Evolutionary conservation across 306 rosid genomes (phyloP).

Genomic region (Dryas octopetala): DNA sequence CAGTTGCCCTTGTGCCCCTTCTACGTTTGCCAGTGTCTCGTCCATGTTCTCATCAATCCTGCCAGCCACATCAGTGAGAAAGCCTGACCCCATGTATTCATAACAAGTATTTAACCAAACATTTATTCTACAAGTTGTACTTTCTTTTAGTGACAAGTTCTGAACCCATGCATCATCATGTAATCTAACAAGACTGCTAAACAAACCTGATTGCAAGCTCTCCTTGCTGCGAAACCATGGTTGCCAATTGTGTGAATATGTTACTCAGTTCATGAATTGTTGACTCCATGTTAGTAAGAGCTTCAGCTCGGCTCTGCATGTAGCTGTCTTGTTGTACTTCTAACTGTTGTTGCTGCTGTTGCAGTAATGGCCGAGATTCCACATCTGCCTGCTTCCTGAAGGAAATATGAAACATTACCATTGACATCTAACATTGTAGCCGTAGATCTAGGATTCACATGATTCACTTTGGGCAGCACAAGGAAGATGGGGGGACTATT

Average conservation of each 20-base stretch:
- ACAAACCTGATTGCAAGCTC: conserved; percentile 88
- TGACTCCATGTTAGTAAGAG: conserved; percentile 93
- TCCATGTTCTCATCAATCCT: conserved; percentile 98
- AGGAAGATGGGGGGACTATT: not conserved
- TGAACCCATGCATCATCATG: not conserved
- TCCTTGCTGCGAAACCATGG: conserved; percentile 96
- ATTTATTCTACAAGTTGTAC: not conserved
- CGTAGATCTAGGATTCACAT: not conserved
- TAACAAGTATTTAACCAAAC: not conserved
- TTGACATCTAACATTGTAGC: conserved; percentile 23
- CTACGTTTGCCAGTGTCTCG: conserved; percentile 79
- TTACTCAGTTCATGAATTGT: conserved; percentile 88
- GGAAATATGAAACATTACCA: not conserved
- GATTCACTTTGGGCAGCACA: not conserved
- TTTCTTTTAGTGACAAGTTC: not conserved
- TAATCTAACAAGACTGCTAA: not conserved
- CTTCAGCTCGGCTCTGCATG: conserved; percentile 98
- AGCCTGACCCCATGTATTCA: not conserved
- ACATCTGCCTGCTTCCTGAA: conserved; percentile 77
- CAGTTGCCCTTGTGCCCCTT: conserved; percentile 92
- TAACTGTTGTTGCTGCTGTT: conserved; percentile 71
- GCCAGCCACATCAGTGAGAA: conserved; percentile 20
- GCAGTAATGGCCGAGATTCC: conserved; percentile 79
- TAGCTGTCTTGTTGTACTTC: conserved; percentile 64
- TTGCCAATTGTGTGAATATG: conserved; percentile 91